These are phyloP conservation scores for Ceratocystis alfenasii DNA, from an alignment of 2,329 filamentous ascomycete genomes.

Conservation along the genomic window DNA sequence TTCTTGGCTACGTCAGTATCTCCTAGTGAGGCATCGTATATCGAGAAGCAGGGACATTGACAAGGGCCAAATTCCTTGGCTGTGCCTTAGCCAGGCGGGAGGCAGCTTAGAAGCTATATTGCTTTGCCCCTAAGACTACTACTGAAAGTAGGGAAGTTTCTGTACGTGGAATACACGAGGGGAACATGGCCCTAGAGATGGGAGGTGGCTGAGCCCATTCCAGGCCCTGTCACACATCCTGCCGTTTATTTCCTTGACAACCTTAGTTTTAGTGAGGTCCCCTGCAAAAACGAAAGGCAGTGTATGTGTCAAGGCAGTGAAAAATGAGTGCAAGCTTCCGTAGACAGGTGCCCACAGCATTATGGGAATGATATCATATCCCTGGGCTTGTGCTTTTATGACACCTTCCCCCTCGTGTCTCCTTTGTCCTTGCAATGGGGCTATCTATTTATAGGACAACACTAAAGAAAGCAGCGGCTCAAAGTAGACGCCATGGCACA, in stretches of 20 bases:
- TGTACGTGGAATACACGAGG: neutral
- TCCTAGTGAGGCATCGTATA: too few relatives aligned
- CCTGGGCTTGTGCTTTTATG: slow-evolving; percentile 3
- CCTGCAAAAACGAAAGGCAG: neutral
- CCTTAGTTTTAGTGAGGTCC: neutral
- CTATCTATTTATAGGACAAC: neutral
- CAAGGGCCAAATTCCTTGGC: too few relatives aligned
- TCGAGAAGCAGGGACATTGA: too few relatives aligned
- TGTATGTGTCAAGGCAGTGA: neutral
- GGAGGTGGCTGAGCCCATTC: slow-evolving; percentile 1
- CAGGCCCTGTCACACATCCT: slow-evolving; percentile 1
- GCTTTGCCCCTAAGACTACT: neutral
- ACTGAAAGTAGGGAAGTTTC: neutral
- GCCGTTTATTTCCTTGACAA: neutral
- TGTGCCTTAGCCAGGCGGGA: too few relatives aligned
- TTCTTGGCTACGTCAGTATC: too few relatives aligned
- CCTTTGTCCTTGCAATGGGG: neutral
- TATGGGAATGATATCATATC: slow-evolving; percentile 7
- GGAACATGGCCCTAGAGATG: neutral
- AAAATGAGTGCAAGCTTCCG: neutral
- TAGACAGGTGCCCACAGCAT: neutral
- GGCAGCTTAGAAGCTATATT: too few relatives aligned
- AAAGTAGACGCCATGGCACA: neutral
- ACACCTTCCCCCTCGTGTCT: neutral
- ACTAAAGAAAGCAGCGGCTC: neutral